Base-by-base conservation (phyloP, 2,329 filamentous ascomycete genomes). In the Helotiales sp. region DNA sequence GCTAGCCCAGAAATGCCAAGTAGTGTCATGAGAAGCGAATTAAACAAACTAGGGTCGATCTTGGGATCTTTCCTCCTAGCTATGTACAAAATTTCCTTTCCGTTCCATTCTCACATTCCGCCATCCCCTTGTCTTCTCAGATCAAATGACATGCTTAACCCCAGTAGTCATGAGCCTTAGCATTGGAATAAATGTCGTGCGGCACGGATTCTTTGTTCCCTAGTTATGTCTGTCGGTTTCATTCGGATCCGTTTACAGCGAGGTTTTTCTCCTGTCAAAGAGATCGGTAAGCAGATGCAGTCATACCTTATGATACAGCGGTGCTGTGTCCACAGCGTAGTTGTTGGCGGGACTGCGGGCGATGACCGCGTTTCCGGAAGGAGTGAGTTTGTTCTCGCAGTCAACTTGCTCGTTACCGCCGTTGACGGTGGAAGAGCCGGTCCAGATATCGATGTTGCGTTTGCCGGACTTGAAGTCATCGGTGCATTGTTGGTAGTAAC, bases 391-490 rank as follows among this genome's bases (percentile, higher is more conserved):
- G 49, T 78, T 67, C 71, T 81, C 79, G 65, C 80, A 82, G 6
- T 75, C 26, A 40, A 79, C 69, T 71, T 81, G 78, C 15, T 71
- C 69, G 11, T 72, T 59, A 26, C 77, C 80, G 10, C 78, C 78
- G 49, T 75, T 70, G 20, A 66, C 47, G 2, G 72, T 69, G 17
- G 70, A 77, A 13, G 74, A 77, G 2, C 80, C 79, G 10, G 78
- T 79, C 77, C 79, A 81, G 60, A 81, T 74, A 61, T 81, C 79
- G 58, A 80, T 76, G 68, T 80, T 78, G 49, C 70, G 26, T 70
- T 15, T 73, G 64, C 15, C 72, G 64, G 11, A 50, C 6, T 45
- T 63, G 65, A 61, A 52, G 43, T 50, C 59, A n/a, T 62, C 59
- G 1, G 59, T 70, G 47, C 58, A 66, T 47, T 68, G 61, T 30